Conservation (phyloP, 768 basidiomycete species). For the Rhizopogon sp. region DNA sequence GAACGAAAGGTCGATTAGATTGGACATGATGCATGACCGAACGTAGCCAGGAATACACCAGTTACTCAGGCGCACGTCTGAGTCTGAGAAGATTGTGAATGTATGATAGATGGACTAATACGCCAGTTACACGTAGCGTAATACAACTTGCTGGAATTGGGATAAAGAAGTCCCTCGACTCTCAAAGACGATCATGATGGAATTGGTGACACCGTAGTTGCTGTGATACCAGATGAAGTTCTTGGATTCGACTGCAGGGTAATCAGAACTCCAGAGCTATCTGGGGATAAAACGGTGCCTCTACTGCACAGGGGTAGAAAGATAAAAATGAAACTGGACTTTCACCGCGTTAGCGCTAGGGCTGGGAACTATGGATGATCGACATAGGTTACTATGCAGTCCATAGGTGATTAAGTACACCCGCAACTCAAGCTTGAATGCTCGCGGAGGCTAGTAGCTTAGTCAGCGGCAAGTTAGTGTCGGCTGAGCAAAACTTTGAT, state of each 20-base stretch:
- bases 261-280: too few relatives aligned
- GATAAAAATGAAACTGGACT: background rate
- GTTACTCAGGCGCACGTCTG: background rate
- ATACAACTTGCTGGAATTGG: too few relatives aligned
- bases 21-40: background rate
- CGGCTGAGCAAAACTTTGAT: background rate
- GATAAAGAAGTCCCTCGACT: too few relatives aligned
- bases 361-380: background rate
- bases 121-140: too few relatives aligned
- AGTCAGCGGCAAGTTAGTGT: background rate
- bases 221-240: too few relatives aligned
- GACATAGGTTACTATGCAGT: too few relatives aligned
- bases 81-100: background rate
- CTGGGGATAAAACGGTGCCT: too few relatives aligned
- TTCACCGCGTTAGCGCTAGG: background rate
- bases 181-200: too few relatives aligned
- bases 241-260: too few relatives aligned
- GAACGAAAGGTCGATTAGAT: background rate
- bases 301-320: background rate
- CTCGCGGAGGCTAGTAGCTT: background rate
- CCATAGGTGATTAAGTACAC: background rate
- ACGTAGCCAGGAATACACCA: background rate
- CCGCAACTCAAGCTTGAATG: background rate
- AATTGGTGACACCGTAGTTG: too few relatives aligned
- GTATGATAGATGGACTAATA: background rate